Percentiles rank a stretch among this genome's conserved stretches.
phyloP scores from a whole-genome alignment of 805 yeast species.

The Millerago galiae region DNA sequence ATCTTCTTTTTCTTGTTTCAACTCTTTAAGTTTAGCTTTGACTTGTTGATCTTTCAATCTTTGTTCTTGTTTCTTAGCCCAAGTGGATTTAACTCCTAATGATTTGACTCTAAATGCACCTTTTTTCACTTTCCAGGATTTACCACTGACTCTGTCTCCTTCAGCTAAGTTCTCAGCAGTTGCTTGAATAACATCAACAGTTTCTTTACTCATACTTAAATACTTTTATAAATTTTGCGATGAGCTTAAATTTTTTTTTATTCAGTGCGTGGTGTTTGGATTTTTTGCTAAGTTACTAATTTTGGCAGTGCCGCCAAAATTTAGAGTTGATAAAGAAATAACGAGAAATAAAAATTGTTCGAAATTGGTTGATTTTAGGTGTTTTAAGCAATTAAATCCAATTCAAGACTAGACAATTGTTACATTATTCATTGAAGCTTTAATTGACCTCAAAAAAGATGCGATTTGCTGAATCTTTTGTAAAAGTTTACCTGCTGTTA shows the following conservation, averaged over 20 bases:
- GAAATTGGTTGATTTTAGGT: background rate
- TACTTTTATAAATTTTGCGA: background rate
- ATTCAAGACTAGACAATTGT: too few relatives aligned
- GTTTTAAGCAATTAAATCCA: background rate
- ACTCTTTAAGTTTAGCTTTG: conserved; percentile 61
- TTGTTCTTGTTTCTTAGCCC: conserved; percentile 63
- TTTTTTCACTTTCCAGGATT: conserved; percentile 65
- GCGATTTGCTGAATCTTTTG: background rate
- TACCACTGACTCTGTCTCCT: conserved; percentile 29
- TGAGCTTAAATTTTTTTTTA: conserved; percentile 4
- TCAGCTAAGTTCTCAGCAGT: background rate
- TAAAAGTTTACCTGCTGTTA: background rate
- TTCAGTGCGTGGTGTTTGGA: conserved; percentile 7
- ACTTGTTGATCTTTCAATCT: conserved; percentile 58
- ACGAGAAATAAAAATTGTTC: background rate
- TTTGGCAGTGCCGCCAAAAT: background rate
- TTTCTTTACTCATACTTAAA: background rate
- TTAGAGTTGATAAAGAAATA: background rate
- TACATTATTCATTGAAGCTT: too few relatives aligned
- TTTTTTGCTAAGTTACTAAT: background rate
- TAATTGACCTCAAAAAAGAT: background rate
- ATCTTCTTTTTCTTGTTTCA: conserved; percentile 73
- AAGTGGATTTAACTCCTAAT: conserved; percentile 52
- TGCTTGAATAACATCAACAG: background rate
- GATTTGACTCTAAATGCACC: conserved; percentile 61